phyloP scores from a whole-genome alignment of 768 basidiomycete genomes.

The Nevesoporus exiguus region DNA sequence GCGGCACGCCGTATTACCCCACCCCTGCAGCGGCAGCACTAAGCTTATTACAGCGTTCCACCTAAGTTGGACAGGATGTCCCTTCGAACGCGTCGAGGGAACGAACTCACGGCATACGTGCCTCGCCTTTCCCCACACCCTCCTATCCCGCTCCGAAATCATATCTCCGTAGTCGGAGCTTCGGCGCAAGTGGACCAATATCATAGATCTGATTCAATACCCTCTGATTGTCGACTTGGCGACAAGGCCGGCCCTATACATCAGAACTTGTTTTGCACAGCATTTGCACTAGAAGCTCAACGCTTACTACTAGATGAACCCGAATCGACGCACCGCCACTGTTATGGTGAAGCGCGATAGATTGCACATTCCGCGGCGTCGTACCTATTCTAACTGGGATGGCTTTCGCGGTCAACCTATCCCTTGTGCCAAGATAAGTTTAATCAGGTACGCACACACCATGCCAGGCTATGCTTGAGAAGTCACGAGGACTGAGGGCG shows the following conservation, averaged over 20 bases:
- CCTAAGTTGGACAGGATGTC: neutral
- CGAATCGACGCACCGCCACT: neutral
- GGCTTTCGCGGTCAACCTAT: neutral
- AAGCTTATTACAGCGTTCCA: neutral
- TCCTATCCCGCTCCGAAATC: slow-evolving; percentile 4
- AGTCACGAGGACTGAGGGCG: slow-evolving; percentile 15
- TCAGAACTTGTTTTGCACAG: slow-evolving; percentile 3
- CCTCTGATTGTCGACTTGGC: slow-evolving; percentile 6
- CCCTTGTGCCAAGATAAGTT: neutral
- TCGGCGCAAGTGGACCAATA: neutral
- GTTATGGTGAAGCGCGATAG: neutral
- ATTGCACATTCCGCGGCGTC: neutral
- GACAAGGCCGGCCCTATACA: neutral
- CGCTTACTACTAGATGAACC: neutral
- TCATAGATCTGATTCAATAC: neutral
- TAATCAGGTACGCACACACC: slow-evolving; percentile 8
- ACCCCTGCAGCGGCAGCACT: neutral
- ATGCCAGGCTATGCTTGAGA: neutral
- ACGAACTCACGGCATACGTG: neutral
- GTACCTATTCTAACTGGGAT: neutral
- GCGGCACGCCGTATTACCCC: slow-evolving; percentile 6
- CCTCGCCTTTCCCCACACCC: slow-evolving; percentile 10
- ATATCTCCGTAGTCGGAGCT: slow-evolving; percentile 3
- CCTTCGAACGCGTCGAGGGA: neutral
- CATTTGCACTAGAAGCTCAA: neutral